Conservation (phyloP, 768 basidiomycete genomes). For the Psilocybe sp. region DNA sequence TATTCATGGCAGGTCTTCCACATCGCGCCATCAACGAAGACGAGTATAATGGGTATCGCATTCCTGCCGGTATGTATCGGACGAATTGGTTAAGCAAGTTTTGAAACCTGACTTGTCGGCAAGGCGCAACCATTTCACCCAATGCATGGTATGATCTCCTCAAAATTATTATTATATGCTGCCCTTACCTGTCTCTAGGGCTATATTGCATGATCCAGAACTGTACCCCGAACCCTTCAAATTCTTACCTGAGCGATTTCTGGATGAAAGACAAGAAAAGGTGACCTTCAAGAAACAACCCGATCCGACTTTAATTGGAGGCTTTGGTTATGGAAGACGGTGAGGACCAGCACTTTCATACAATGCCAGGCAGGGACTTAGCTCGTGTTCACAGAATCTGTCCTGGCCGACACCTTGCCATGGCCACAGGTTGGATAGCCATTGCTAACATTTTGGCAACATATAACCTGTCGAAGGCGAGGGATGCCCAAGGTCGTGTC, state of each 20-base stretch:
- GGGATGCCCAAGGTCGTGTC: constrained; percentile 25
- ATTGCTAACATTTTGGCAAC: constrained; percentile 24
- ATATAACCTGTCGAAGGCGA: constrained; percentile 28
- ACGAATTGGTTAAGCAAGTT: background rate
- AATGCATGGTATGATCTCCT: constrained; percentile 23
- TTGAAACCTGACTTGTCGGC: background rate
- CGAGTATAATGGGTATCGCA: constrained; percentile 23
- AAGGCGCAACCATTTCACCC: constrained; percentile 23
- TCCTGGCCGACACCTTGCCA: constrained; percentile 34
- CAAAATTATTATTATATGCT: background rate
- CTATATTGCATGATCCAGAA: constrained; percentile 45
- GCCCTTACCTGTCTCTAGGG: constrained; percentile 20
- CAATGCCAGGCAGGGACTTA: background rate
- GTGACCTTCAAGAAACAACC: constrained; percentile 13
- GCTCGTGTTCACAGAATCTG: constrained; percentile 24
- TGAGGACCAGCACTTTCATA: constrained; percentile 1
- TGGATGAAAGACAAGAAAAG: constrained; percentile 25
- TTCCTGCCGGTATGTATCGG: constrained; percentile 19
- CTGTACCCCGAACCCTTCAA: constrained; percentile 49
- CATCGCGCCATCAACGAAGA: constrained; percentile 33
- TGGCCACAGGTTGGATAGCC: constrained; percentile 28
- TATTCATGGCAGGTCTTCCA: constrained; percentile 26
- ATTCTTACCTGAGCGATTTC: constrained; percentile 57
- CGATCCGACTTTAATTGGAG: constrained; percentile 16
- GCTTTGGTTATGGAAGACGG: constrained; percentile 34